These are phyloP conservation scores for Massospora cicadina DNA, from an alignment of 371 early-diverging fungal genomes.

Conservation along the genomic window DNA sequence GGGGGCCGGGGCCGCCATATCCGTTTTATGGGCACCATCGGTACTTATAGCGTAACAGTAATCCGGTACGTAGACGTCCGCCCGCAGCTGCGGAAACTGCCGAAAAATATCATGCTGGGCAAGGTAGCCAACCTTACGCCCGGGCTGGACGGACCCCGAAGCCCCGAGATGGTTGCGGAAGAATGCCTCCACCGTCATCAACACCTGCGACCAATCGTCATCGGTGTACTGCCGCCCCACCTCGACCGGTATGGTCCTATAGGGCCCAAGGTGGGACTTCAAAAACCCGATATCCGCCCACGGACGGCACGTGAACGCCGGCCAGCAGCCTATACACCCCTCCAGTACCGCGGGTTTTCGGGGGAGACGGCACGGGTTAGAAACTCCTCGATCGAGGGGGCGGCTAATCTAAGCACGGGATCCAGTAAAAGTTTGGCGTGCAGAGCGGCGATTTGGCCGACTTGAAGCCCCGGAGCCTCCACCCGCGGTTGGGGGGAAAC, in stretches of 20 bases:
- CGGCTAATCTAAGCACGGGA: not conserved
- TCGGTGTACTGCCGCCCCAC: conserved; percentile 62
- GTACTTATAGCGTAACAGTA: conserved; percentile 41
- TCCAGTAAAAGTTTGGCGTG: not conserved
- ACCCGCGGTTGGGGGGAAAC: too few species aligned
- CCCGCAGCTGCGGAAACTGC: conserved; percentile 51
- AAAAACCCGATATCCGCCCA: conserved; percentile 50
- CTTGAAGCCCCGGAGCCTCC: too few species aligned
- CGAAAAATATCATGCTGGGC: conserved; percentile 79
- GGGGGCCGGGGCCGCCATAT: conserved; percentile 9
- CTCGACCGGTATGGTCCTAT: conserved; percentile 76
- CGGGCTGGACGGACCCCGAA: not conserved
- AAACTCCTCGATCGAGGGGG: not conserved
- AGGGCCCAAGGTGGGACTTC: conserved; percentile 30
- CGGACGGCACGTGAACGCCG: conserved; percentile 29
- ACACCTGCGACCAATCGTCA: conserved; percentile 50
- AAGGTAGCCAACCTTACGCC: conserved; percentile 35
- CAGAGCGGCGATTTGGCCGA: too few species aligned
- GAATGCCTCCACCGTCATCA: conserved; percentile 60
- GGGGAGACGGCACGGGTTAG: not conserved
- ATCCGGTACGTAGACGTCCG: conserved; percentile 60
- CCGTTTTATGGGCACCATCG: not conserved
- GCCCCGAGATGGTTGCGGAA: conserved; percentile 25
- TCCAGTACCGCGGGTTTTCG: conserved; percentile 27
- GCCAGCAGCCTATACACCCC: conserved; percentile 48